Percentiles rank a stretch among this genome's conserved stretches.
Evolutionary conservation across 1,284 basidiomycete genomes (phyloP).

Genomic region (Malassezia nana): DNA sequence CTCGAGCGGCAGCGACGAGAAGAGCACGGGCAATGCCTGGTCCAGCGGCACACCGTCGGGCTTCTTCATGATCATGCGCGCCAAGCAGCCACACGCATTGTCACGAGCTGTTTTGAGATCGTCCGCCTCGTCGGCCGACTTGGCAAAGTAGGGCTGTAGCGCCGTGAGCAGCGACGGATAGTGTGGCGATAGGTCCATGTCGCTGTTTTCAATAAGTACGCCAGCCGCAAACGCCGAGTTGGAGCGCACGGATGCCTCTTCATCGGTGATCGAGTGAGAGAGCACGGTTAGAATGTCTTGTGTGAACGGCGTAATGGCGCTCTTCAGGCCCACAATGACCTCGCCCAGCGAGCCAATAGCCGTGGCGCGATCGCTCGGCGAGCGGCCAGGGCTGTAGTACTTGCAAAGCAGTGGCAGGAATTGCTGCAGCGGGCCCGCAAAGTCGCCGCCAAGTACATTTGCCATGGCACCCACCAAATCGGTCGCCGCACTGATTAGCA

Average conservation of each 20-base stretch:
- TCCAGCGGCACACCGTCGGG: conserved; percentile 73
- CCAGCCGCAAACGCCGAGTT: conserved; percentile 93
- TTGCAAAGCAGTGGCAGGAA: conserved; percentile 85
- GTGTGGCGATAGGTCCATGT: conserved; percentile 71
- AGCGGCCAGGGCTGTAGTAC: conserved; percentile 78
- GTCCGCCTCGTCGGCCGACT: conserved; percentile 55
- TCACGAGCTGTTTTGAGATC: conserved; percentile 75
- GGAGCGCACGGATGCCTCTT: conserved; percentile 82
- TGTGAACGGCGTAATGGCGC: conserved; percentile 73
- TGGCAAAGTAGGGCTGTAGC: conserved; percentile 71
- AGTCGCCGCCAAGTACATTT: conserved; percentile 71
- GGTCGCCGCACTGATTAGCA: conserved; percentile 82
- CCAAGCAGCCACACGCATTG: conserved; percentile 87
- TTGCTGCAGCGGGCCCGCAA: conserved; percentile 68
- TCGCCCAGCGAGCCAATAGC: conserved; percentile 90
- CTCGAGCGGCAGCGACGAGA: conserved; percentile 72
- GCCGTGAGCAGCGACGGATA: conserved; percentile 69
- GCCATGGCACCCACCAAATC: conserved; percentile 89
- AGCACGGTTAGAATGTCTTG: conserved; percentile 50
- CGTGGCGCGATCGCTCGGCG: conserved; percentile 80
- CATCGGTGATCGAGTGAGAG: conserved; percentile 62
- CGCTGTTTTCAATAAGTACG: conserved; percentile 78
- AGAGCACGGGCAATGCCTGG: conserved; percentile 69
- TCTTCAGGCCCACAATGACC: conserved; percentile 85
- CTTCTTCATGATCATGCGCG: conserved; percentile 77